Conservation (phyloP, 176 grass and related monocot genomes). For the Lolium rigidum region DNA sequence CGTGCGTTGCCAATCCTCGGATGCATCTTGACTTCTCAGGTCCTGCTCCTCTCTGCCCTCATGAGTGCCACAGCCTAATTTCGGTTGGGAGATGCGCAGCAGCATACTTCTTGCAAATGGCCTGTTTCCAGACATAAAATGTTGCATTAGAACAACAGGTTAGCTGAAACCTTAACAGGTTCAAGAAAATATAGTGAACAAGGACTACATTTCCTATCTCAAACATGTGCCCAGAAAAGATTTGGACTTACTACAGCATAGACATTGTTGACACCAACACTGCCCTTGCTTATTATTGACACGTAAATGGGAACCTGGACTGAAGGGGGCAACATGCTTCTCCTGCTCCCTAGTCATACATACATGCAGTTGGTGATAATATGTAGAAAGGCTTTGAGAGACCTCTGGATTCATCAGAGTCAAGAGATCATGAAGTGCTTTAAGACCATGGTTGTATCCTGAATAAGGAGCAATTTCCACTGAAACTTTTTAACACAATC, state of each 20-base stretch:
- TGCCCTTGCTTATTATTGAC: slow-evolving; percentile 27
- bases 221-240: not conserved
- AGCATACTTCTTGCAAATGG: not conserved
- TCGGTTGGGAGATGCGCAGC: not conserved
- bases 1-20: not conserved
- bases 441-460: too few species aligned
- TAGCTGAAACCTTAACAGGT: not conserved
- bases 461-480: too few species aligned
- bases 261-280: not conserved
- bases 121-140: not conserved
- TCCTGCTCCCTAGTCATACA: not conserved
- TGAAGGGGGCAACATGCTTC: not conserved
- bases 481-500: too few species aligned
- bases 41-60: not conserved
- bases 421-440: too few species aligned
- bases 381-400: too few species aligned
- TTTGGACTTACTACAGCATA: slow-evolving; percentile 1
- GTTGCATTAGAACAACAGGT: not conserved
- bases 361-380: not conserved
- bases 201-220: not conserved
- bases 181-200: not conserved
- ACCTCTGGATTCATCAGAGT: too few species aligned
- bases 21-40: slow-evolving; percentile 13
- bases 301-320: slow-evolving; percentile 33
- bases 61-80: not conserved